Evolutionary conservation across 306 rosid species (phyloP).

Genomic region (Luffa aegyptiaca): DNA sequence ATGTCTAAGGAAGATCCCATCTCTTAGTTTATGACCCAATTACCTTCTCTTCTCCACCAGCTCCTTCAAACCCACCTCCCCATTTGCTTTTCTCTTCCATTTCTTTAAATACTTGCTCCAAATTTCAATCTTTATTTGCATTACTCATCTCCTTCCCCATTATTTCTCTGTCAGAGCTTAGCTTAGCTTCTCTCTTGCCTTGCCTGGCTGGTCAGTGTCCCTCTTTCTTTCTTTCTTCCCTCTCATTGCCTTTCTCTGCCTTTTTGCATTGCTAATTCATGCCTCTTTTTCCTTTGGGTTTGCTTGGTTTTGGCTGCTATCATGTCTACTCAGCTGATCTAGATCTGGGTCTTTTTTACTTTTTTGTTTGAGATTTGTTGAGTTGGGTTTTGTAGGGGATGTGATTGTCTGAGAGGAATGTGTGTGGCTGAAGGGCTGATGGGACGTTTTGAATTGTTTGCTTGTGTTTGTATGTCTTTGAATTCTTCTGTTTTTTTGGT

Average conservation of each 20-base stretch:
- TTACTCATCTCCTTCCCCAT: constrained; percentile 10
- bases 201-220: neutral
- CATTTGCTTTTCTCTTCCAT: constrained; percentile 22
- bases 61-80: constrained; percentile 11
- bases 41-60: constrained; percentile 1
- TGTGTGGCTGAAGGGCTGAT: neutral
- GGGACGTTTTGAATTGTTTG: neutral
- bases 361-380: neutral
- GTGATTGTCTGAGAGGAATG: neutral
- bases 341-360: constrained; percentile 6
- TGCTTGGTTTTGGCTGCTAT: neutral
- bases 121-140: constrained; percentile 22
- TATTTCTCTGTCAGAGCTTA: neutral
- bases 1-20: constrained; percentile 1
- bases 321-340: neutral
- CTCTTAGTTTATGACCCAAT: neutral
- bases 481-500: neutral
- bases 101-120: constrained; percentile 40
- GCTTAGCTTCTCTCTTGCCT: neutral
- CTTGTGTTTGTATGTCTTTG: neutral
- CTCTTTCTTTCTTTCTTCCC: neutral
- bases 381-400: neutral
- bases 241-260: neutral
- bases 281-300: neutral
- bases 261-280: neutral